Base-by-base conservation (phyloP, 1,284 basidiomycete genomes). In the Cryptococcus sp. region DNA sequence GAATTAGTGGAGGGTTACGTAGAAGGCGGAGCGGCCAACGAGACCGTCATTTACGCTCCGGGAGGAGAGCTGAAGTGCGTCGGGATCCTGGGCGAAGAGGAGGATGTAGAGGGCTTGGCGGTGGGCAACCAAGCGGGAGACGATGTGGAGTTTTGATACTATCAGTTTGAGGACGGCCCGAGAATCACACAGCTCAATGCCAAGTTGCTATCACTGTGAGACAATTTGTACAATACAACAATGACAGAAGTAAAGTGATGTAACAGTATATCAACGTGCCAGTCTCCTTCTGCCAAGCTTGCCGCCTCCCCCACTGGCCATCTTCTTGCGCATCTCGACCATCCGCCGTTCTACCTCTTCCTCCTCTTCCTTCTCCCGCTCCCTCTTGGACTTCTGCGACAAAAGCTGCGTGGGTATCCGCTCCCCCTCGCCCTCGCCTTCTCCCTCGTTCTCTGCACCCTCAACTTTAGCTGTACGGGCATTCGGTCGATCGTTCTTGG, bases 1-100 rank as follows among this genome's bases (percentile, higher is more conserved):
- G 54, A 70, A 38, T 67, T 79, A 45, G 73, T 79, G 20, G 75
- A 78, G 47, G 71, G 73, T 7, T 79, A 79, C 57, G 61, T 71
- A 13, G 72, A 73, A 58, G 69, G 70, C 20, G 78, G 78, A 10
- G 75, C 76, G 6, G 76, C 78, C 16, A 77, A 77, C 57, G 65
- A 73, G 51, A 79, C 78, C 35, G 71, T 72, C 4, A 71, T 79
- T n/a, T 77, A 74, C 55, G 68, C 69, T 6, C 70, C 77, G 0
- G 72, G 71, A 19, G 73, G 74, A 13, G 70, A 76, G 57, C 63
- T 75, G 25, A 61, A 62, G 46, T 66, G 67, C 54, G 71, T 74
- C 16, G 70, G 74, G 35, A 71, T 74, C n/a, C 53, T 75, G 35
- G 75, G 72, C 3, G 72, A 71, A 22, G 60, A 64, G 5, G 65